Base-by-base conservation (phyloP, 306 rosid genomes). In the Acacia melanoxylon region DNA sequence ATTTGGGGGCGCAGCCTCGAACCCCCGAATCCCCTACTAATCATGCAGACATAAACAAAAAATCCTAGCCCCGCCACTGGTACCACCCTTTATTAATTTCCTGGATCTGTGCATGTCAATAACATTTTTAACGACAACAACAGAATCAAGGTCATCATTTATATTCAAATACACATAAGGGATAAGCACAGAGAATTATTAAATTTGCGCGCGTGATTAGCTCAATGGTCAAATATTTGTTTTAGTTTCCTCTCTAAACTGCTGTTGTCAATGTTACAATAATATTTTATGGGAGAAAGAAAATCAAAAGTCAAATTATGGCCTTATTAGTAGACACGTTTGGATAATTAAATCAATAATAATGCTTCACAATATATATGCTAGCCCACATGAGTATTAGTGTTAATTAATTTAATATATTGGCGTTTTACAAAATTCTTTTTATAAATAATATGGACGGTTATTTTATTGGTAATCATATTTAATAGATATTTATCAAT, bases 201-300 rank as follows among this genome's bases (percentile, higher is more conserved):
- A 14, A 25, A 22, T 73, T 49, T 1, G 77, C 27, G 44, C 45
- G 17, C 44, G 44, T 48, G 44, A 48, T 17, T 73, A 17, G 63
- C 31, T 51, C 52, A 51, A 51, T 31, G 77, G 77, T 74, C 77
- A 74, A 29, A 31, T 74, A 48, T 49, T 73, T 48, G 42, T 73
- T 49, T 49, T 31, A 29, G 35, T 49, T 73, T 73, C 24, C 11
- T 19, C 10, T 29, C 25, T 14, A 45, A 72, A 27, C 75, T 4
- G n/a, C 17, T 27, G 24, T 14, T 19, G 62, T 72, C 77, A 27
- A 27, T 9, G 33, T 48, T 72, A n/a, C 33, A 10, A 15, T 22
- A 69, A 41, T 69, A n/a, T 11, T 70, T 41, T 41, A 40, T 1
- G 6, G 1, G 8, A 22, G 8, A 24, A 10, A 37, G 13, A 9